Evolutionary conservation across 768 basidiomycete genomes (phyloP), one percentile per base, ranked within the genome.

Genomic region (Boletus subcaerulescens): DNA sequence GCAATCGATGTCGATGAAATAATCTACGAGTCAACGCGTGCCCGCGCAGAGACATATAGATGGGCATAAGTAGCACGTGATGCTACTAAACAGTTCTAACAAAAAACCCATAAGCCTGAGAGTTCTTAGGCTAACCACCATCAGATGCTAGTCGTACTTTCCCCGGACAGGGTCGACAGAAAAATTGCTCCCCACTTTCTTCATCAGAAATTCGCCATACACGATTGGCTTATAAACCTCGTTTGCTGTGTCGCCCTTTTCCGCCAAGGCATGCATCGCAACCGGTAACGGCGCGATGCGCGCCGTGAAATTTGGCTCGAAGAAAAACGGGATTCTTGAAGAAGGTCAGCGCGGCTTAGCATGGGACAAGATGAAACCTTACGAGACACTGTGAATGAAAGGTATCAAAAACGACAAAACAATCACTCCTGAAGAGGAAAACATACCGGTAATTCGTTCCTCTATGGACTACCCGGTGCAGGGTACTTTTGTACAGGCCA

Each of bases 401-500:
- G 44, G 8, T 45, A 51, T 63, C 43, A 67, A 39, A 14, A n/a
- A 51, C 17, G 41, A 54, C 24, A 35, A 42, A 32, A 17, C 13
- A 5, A 35, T 35, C 3, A 15, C 33, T 40, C 26, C 11, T 10
- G 29, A 44, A 52, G 33, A 33, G 45, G 14, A 35, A 7, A 32
- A 54, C 70, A 29, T 58, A 73, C 72, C 77, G 76, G 67, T 93
- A 94, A 64, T 87, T 91, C 13, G 80, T 75, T 9, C 84, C 82
- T 55, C 76, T 72, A 62, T 97, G 93, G 4, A 96, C 76, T 7
- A 97, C 94, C 4, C 91, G 81, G 70, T 96, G 94, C n/a, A 95
- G 74, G 0, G 94, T 95, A 38, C 91, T 89, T 52, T 78, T 82
- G 75, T 96, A 97, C 46, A 95, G 68, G 0, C 93, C 93, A 58